Evolutionary conservation across 2,329 filamentous ascomycete species (phyloP), one percentile per base, ranked within the genome.

Genomic region (Mollisiaceae sp.): DNA sequence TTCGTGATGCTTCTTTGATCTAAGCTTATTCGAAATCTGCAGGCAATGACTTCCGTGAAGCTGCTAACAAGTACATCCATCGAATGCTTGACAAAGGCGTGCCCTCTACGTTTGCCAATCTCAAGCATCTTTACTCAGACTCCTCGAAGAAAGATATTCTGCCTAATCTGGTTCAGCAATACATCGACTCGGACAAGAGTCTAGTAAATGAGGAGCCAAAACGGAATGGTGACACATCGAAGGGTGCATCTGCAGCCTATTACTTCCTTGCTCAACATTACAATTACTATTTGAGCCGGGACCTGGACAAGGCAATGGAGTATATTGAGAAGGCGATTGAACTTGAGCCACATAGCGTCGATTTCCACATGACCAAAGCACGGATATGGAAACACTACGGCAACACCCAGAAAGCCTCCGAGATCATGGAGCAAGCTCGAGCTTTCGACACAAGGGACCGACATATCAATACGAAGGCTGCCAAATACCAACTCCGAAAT

Each of bases 251-350:
- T 15, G 92, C 94, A 1, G 91, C 92, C 15, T 86, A 94, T 59
- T 98, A 96, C 79, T 99, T 96, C 82, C 86, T 99, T 62, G 94
- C 94, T 9, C 95, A 98, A 76, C 96, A 99, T 79, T 97, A 97
- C 83, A 95, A 97, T 81, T 97, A 97, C 78, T 85, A 91, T 77
- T 82, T 92, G 65, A 97, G 92, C 76, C 92, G 94, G 50, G 88
- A 98, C 77, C 85, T 98, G 27, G 73, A 84, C 65, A 95, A 93
- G 79, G 94, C 96, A 2, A 85, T 89, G 78, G 86, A 91, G 67
- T 94, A 90, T 75, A 90, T 96, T 67, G 90, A 97, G 58, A 91
- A 90, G 77, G 91, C 94, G 12, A 90, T 98, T 68, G 86, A 91
- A 72, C 81, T 94, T 72, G 89, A 91, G 66, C 89, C 92, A 0